These are phyloP conservation scores for Pelargonium exstipulatum DNA, from an alignment of 441 rosid genomes.

Conservation along the genomic window DNA sequence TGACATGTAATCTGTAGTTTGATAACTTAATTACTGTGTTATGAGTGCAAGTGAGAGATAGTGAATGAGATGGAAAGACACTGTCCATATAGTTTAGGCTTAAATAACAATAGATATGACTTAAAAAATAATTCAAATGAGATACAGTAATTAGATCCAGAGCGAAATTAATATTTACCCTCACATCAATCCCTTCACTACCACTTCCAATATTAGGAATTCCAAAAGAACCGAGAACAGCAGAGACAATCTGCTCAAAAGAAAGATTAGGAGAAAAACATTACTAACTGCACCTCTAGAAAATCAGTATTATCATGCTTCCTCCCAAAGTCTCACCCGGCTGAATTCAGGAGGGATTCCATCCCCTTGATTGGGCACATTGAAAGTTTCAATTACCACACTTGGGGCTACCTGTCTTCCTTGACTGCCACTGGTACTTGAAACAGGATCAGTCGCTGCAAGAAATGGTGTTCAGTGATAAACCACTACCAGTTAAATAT, in stretches of 20 bases:
- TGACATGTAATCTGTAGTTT: background rate
- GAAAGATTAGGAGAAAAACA: constrained; percentile 10
- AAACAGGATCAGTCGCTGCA: constrained; percentile 37
- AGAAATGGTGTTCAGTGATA: constrained; percentile 8
- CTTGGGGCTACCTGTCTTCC: constrained; percentile 41
- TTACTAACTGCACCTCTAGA: constrained; percentile 9
- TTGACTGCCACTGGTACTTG: constrained; percentile 32
- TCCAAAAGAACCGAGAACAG: constrained; percentile 72
- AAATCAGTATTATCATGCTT: constrained; percentile 11
- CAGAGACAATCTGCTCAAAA: constrained; percentile 56
- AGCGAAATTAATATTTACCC: constrained; percentile 35
- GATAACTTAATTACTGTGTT: background rate
- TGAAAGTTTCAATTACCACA: constrained; percentile 60
- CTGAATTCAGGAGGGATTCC: constrained; percentile 65
- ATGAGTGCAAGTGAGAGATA: background rate
- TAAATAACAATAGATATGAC: constrained; percentile 5
- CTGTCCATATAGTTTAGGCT: background rate
- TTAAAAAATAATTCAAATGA: constrained; percentile 4
- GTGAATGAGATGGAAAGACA: background rate
- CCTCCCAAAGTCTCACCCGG: constrained; percentile 37
- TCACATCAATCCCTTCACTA: constrained; percentile 36
- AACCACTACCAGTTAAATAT: background rate
- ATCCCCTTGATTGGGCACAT: constrained; percentile 64
- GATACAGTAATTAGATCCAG: constrained; percentile 6
- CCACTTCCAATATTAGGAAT: constrained; percentile 43